Base-by-base conservation (phyloP, 2,329 filamentous ascomycete species). In the Penicillium sp. region DNA sequence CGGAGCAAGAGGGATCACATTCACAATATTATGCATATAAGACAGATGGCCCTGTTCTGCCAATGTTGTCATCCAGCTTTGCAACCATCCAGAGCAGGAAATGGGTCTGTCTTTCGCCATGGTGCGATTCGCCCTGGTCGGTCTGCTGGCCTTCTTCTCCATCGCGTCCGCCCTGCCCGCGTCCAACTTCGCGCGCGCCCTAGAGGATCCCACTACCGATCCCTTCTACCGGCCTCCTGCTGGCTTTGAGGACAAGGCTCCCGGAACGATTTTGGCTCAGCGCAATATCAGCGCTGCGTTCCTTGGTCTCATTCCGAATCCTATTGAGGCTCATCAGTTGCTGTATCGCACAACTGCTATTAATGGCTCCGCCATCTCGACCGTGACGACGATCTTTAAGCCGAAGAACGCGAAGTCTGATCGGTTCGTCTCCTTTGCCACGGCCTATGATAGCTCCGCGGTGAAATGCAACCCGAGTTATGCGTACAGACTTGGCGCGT, bases 361-460 rank as follows among this genome's bases (percentile, higher is more conserved):
- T 48, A 61, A 67, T 22, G 69, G 69, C 16, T 67, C 73, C 0
- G 70, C 77, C 3, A 73, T 75, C 7, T 67, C 69, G 8, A 71
- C 76, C 0, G 71, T 76, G 1, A 71, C 75, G 4, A 78, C 76
- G 0, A 60, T 79, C 2, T 67, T 79, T 43, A 64, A 76, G 27
- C 75, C 76, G 0, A 44, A 52, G 2, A 36, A 21, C 27, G 56
- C 58, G 3, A 67, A 70, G 46, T 59, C 54, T 8, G 63, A 65
- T 29, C 54, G 63, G 16, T 63, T 81, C 1, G 54, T 81, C 6
- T 79, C 77, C 0, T 79, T 75, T 59, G 75, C 79, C 47, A 69
- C 74, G 7, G 65, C 76, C 1, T 70, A 71, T 29, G 67, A 71
- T 43, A 67, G 64, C 43, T 64, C 65, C 4, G 58, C 61, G 5